A percentile compares a stretch with the other conserved stretches of the same genome.
Evolutionary conservation across 768 basidiomycete genomes (phyloP).

Genomic region (Lactifluus volemus): DNA sequence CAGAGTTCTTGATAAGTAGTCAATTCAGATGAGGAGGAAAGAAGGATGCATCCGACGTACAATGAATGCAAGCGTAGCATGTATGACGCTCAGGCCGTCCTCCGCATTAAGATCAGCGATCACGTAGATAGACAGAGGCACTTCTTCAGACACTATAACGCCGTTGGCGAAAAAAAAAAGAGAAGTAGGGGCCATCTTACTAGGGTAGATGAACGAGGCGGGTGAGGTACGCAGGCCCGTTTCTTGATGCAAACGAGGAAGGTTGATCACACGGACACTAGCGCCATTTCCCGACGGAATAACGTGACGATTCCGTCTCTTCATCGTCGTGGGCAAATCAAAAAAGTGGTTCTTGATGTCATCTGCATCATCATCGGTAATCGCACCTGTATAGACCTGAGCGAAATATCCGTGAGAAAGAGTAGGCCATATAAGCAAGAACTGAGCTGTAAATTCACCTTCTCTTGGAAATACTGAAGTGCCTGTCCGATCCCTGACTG

Average conservation of each 20-base stretch:
- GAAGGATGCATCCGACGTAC: conserved; percentile 33
- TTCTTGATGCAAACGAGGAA: conserved; percentile 44
- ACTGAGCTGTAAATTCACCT: conserved; percentile 34
- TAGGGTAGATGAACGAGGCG: conserved; percentile 53
- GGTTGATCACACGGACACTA: conserved; percentile 43
- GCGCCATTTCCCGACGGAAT: conserved; percentile 42
- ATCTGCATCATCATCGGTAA: conserved; percentile 44
- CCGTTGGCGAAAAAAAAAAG: conserved; percentile 22
- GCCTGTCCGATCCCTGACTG: conserved; percentile 52
- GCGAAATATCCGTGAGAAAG: neutral
- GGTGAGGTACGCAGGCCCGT: conserved; percentile 35
- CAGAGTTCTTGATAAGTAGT: conserved; percentile 27
- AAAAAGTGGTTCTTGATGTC: conserved; percentile 77
- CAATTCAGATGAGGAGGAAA: conserved; percentile 3
- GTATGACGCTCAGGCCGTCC: conserved; percentile 49
- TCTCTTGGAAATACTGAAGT: conserved; percentile 62
- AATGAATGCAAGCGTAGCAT: conserved; percentile 54
- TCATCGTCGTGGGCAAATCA: conserved; percentile 66
- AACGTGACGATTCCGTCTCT: conserved; percentile 70
- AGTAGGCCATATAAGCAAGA: neutral
- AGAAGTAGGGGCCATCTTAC: conserved; percentile 32
- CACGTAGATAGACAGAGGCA: conserved; percentile 49
- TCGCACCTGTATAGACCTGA: conserved; percentile 46
- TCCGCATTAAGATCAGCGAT: conserved; percentile 70
- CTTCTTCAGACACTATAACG: conserved; percentile 14